A percentile compares a stretch with the other conserved stretches of the same genome.
Evolutionary conservation across 2,329 filamentous ascomycete species (phyloP).

Genomic region (Fusarium sp.): DNA sequence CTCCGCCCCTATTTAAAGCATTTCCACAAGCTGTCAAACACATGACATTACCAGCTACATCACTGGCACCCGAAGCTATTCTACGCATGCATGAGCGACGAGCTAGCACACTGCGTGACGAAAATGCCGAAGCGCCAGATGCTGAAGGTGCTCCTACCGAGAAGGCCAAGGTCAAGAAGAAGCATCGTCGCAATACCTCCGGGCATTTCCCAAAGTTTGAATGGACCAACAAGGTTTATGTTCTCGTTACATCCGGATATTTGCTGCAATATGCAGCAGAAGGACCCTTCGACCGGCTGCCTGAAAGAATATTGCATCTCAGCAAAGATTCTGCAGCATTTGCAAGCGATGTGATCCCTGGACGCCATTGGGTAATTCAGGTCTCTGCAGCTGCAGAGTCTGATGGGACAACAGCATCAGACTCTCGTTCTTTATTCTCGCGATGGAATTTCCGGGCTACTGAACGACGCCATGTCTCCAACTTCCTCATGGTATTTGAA

Average conservation of each 20-base stretch:
- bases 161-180: slow-evolving; percentile 55
- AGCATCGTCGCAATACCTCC: slow-evolving; percentile 56
- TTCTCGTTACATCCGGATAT: slow-evolving; percentile 76
- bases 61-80: slow-evolving; percentile 74
- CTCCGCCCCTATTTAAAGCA: slow-evolving; percentile 85
- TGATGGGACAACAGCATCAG: slow-evolving; percentile 60
- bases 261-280: slow-evolving; percentile 79
- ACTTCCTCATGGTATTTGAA: slow-evolving; percentile 78
- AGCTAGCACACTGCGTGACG: slow-evolving; percentile 35
- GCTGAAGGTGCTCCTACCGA: slow-evolving; percentile 39
- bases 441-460: slow-evolving; percentile 66
- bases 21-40: slow-evolving; percentile 86
- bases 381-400: slow-evolving; percentile 73
- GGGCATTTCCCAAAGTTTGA: slow-evolving; percentile 61
- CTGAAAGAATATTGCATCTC: slow-evolving; percentile 78
- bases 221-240: slow-evolving; percentile 77
- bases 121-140: slow-evolving; percentile 20
- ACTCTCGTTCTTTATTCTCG: slow-evolving; percentile 71
- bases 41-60: slow-evolving; percentile 73
- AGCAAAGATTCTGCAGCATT: slow-evolving; percentile 82
- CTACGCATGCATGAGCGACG: slow-evolving; percentile 68
- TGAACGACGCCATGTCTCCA: slow-evolving; percentile 67
- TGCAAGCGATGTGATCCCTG: slow-evolving; percentile 81
- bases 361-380: slow-evolving; percentile 82
- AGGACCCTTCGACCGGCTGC: slow-evolving; percentile 75